Evolutionary conservation across 2,329 filamentous ascomycete species (phyloP).

Genomic region (Xylariales sp.): DNA sequence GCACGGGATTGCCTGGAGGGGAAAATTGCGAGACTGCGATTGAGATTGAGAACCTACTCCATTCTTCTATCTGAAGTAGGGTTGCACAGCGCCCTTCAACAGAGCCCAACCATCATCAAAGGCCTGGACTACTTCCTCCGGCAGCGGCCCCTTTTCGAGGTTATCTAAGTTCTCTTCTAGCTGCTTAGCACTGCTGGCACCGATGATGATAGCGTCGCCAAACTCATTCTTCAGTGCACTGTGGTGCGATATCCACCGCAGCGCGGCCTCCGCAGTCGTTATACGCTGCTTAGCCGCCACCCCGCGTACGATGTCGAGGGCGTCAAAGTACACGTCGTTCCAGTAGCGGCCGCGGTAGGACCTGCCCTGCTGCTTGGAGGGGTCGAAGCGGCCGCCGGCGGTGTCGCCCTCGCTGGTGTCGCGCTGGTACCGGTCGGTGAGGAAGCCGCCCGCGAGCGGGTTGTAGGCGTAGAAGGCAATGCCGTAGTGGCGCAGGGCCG

Average conservation of each 20-base stretch:
- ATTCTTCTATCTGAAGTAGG: slow-evolving; percentile 1
- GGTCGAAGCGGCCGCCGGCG: slow-evolving; percentile 7
- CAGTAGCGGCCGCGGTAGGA: slow-evolving; percentile 4
- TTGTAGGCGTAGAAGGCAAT: slow-evolving; percentile 41
- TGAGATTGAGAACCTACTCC: too few species aligned
- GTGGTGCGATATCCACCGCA: slow-evolving; percentile 7
- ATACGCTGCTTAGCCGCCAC: slow-evolving; percentile 3
- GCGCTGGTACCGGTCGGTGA: slow-evolving; percentile 6
- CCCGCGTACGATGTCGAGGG: slow-evolving; percentile 5
- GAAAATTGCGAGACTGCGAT: too few species aligned
- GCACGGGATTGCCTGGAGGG: too few species aligned
- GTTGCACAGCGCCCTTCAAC: neutral
- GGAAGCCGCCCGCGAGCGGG: slow-evolving; percentile 13
- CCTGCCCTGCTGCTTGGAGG: neutral
- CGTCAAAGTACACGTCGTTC: slow-evolving; percentile 8
- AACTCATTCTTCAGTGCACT: slow-evolving; percentile 1
- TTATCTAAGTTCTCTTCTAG: slow-evolving; percentile 5
- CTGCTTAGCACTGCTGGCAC: slow-evolving; percentile 3
- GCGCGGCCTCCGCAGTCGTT: slow-evolving; percentile 7
- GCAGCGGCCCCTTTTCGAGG: slow-evolving; percentile 1
- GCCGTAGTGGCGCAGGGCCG: slow-evolving; percentile 32
- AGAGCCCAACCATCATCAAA: slow-evolving; percentile 3
- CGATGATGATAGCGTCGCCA: slow-evolving; percentile 7
- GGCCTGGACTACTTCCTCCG: slow-evolving; percentile 3
- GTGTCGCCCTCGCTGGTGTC: neutral